Evolutionary conservation across 1,284 basidiomycete genomes (phyloP), one percentile per base, ranked within the genome.

Genomic region (Malassezia globosa): DNA sequence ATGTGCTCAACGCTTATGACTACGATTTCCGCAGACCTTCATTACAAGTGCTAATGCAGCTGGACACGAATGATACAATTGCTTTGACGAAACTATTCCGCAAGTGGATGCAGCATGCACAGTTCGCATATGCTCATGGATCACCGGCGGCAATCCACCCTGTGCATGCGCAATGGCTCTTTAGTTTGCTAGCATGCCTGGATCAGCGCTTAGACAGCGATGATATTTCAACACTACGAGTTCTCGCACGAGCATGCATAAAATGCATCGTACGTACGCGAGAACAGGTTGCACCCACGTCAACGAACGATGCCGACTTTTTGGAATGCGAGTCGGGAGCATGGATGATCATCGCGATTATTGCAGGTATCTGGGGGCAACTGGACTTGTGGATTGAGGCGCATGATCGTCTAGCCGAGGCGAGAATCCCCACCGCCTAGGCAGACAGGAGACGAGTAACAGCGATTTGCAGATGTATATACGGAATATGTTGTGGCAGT

Each of bases 331-430:
- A 80, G 54, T 70, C 74, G 33, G 79, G 81, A n/a, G 87, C 85
- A 59, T 94, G 89, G 89, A 78, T 92, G 64, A 76, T 87, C 23
- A 76, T 90, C 1, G 75, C 81, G 19, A 80, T 80, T 3, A 75
- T 95, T 24, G 77, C 79, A 19, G 80, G 78, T 8, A 75, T 84
- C 1, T 95, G 88, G 89, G 83, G 79, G 18, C 89, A 95, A 73
- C 77, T 75, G 47, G 90, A 95, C 70, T 73, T 95, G 37, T 85
- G 87, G 81, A 76, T 77, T 62, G 84, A 89, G 65, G 82, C 83
- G 8, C 43, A 39, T 21, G 38, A 22, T 7, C 37, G 39, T 11
- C 18, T 45, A 16, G 29, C 11, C 29, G 11, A 11, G 11, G 29
- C 11, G 11, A 16, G 29, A 13, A 16, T 11, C 11, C 11, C 11